Evolutionary conservation across 257 asterid genomes (phyloP).

Genomic region (Nicotiana benthamiana): DNA sequence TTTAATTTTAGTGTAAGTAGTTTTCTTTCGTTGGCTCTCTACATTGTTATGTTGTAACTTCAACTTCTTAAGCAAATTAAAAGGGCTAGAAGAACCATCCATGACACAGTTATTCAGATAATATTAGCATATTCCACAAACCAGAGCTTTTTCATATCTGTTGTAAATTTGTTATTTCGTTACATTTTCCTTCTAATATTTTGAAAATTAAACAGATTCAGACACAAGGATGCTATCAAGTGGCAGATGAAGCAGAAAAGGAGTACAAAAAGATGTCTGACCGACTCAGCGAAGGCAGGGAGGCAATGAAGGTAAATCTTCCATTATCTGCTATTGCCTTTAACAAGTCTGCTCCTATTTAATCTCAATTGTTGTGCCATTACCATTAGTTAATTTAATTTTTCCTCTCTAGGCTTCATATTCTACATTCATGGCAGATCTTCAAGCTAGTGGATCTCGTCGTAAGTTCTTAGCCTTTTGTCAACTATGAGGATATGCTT

Average conservation of each 20-base stretch:
- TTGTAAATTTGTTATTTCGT: not conserved
- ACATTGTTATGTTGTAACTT: not conserved
- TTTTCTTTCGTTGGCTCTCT: not conserved
- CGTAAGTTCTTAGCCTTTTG: conserved; percentile 40
- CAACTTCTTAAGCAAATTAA: not conserved
- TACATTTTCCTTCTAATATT: conserved; percentile 4
- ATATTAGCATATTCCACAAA: not conserved
- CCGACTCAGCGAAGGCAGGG: conserved; percentile 60
- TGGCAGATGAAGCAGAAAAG: conserved; percentile 70
- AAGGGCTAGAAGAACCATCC: not conserved
- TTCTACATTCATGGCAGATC: conserved; percentile 57
- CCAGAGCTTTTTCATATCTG: not conserved
- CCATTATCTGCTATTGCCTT: not conserved
- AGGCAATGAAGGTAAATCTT: conserved; percentile 68
- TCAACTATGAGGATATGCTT: not conserved
- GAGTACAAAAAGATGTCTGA: conserved; percentile 60
- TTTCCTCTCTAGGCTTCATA: conserved; percentile 59
- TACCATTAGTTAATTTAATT: conserved; percentile 15
- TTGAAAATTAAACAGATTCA: conserved; percentile 45
- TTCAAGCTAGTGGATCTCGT: conserved; percentile 64
- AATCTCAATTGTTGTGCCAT: not conserved
- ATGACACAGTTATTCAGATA: not conserved
- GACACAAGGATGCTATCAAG: conserved; percentile 66
- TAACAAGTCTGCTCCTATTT: not conserved
- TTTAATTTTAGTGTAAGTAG: not conserved